These are phyloP conservation scores for Lactifluus pinguis DNA, from an alignment of 768 basidiomycete species.

Conservation along the genomic window DNA sequence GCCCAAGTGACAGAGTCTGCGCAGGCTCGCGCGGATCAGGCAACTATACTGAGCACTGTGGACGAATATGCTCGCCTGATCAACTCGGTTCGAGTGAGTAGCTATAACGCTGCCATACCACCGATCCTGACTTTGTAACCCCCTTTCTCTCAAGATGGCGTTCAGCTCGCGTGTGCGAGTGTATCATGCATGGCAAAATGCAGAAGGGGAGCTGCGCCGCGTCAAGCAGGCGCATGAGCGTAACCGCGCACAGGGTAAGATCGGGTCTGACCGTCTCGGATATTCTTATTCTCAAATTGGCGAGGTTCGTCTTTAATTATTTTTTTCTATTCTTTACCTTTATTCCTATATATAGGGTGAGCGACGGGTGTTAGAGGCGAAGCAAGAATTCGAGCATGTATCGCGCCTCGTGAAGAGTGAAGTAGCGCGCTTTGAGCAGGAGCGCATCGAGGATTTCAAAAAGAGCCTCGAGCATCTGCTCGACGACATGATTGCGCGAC, in stretches of 20 bases:
- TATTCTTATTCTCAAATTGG: slow-evolving; percentile 71
- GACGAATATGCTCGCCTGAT: slow-evolving; percentile 95
- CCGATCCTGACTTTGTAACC: not conserved
- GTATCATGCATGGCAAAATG: slow-evolving; percentile 71
- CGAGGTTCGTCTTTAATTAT: slow-evolving; percentile 44
- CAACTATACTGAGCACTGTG: slow-evolving; percentile 71
- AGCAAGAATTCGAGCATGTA: slow-evolving; percentile 82
- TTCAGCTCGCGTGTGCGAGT: slow-evolving; percentile 82
- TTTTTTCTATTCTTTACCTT: not conserved
- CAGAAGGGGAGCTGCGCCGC: slow-evolving; percentile 66
- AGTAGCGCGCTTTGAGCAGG: slow-evolving; percentile 84
- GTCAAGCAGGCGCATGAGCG: slow-evolving; percentile 74
- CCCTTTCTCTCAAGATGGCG: slow-evolving; percentile 47
- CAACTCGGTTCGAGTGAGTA: slow-evolving; percentile 70
- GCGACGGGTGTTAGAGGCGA: slow-evolving; percentile 70
- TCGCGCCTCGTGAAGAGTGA: slow-evolving; percentile 86
- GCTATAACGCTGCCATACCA: not conserved
- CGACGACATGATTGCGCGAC: slow-evolving; percentile 76
- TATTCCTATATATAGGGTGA: slow-evolving; percentile 51
- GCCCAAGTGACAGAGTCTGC: slow-evolving; percentile 64
- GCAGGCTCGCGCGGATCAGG: slow-evolving; percentile 77
- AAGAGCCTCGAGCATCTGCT: slow-evolving; percentile 71
- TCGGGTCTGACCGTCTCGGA: slow-evolving; percentile 59
- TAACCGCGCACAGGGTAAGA: slow-evolving; percentile 65
- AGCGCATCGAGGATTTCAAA: slow-evolving; percentile 92